phyloP scores from a whole-genome alignment of 306 rosid genomes.

The Arachis stenosperma region DNA sequence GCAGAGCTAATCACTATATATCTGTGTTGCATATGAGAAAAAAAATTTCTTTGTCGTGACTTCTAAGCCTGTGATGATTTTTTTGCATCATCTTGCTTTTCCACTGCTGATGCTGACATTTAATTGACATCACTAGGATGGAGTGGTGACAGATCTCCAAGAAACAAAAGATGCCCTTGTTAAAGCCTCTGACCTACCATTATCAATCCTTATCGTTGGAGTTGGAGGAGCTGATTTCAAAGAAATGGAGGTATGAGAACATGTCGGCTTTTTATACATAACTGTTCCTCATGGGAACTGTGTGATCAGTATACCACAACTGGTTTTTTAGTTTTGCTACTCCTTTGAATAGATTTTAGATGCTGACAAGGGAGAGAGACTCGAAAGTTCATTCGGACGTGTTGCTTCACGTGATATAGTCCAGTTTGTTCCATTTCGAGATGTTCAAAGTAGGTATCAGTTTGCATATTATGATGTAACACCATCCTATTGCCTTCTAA shows the following conservation, averaged over 20 bases:
- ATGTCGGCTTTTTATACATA: slow-evolving; percentile 9
- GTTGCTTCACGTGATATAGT: slow-evolving; percentile 97
- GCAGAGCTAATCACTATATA: neutral
- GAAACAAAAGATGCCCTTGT: slow-evolving; percentile 98
- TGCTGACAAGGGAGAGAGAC: slow-evolving; percentile 94
- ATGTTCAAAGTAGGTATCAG: slow-evolving; percentile 78
- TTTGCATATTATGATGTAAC: slow-evolving; percentile 29
- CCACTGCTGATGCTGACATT: slow-evolving; percentile 38
- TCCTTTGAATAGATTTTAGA: slow-evolving; percentile 68
- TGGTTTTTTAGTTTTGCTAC: slow-evolving; percentile 36
- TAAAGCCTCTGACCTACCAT: slow-evolving; percentile 92
- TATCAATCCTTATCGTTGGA: slow-evolving; percentile 95
- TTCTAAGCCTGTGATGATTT: slow-evolving; percentile 20
- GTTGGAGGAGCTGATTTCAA: slow-evolving; percentile 99
- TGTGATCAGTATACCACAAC: slow-evolving; percentile 1
- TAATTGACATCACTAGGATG: slow-evolving; percentile 67
- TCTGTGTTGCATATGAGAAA: neutral
- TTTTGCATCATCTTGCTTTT: slow-evolving; percentile 17
- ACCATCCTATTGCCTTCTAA: slow-evolving; percentile 18
- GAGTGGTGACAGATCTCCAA: slow-evolving; percentile 99
- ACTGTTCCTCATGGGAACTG: slow-evolving; percentile 16
- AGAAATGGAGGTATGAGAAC: slow-evolving; percentile 91
- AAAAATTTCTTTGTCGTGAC: neutral
- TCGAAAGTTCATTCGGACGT: slow-evolving; percentile 83
- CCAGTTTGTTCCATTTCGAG: slow-evolving; percentile 93